A percentile compares a stretch with the other conserved stretches of the same genome.
These are phyloP conservation scores for Furcasterigmium sp. DNA, from an alignment of 2,329 filamentous ascomycete species.

Conservation along the genomic window DNA sequence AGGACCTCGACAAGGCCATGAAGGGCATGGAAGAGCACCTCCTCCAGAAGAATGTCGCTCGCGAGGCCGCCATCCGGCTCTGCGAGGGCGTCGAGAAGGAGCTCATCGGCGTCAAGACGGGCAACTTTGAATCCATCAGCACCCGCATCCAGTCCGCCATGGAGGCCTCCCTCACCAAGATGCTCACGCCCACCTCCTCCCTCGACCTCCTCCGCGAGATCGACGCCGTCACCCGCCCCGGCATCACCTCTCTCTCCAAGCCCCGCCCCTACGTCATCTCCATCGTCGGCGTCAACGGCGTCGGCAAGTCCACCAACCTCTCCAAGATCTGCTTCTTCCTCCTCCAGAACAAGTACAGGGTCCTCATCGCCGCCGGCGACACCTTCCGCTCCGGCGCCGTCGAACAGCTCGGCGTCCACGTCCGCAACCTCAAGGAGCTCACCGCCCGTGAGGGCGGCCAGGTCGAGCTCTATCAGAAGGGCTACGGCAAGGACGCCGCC, in stretches of 20 bases:
- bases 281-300: conserved; percentile 96
- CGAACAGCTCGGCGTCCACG: conserved; percentile 93
- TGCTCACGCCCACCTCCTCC: conserved; percentile 91
- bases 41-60: conserved; percentile 90
- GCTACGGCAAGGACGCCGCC: conserved; percentile 96
- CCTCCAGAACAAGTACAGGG: conserved; percentile 92
- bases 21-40: conserved; percentile 96
- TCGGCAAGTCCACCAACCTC: conserved; percentile 96
- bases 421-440: conserved; percentile 87
- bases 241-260: conserved; percentile 55
- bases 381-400: conserved; percentile 97
- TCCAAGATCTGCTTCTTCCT: conserved; percentile 98
- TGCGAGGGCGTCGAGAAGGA: conserved; percentile 90
- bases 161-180: conserved; percentile 88
- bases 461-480: conserved; percentile 92
- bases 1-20: conserved; percentile 86
- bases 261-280: conserved; percentile 91
- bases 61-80: conserved; percentile 85
- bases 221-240: conserved; percentile 66
- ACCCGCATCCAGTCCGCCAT: conserved; percentile 79
- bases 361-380: conserved; percentile 90
- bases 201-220: conserved; percentile 94
- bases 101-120: conserved; percentile 84
- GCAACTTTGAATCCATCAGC: conserved; percentile 85
- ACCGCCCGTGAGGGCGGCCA: conserved; percentile 75